These are phyloP conservation scores for Pezicula radicicola DNA, from an alignment of 2,329 filamentous ascomycete species.

Conservation along the genomic window DNA sequence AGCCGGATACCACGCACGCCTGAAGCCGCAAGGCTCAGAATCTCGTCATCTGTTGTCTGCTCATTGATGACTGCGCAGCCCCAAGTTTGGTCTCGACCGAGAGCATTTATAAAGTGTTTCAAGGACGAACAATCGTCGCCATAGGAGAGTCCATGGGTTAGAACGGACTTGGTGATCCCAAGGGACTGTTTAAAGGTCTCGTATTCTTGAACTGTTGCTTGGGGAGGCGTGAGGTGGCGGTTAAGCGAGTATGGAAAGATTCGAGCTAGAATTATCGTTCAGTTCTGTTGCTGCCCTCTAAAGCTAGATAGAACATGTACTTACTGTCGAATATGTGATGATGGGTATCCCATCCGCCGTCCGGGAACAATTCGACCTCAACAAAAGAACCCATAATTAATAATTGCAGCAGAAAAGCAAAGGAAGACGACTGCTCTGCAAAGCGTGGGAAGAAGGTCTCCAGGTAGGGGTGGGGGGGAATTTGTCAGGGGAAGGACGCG, in stretches of 20 bases:
- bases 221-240: background rate
- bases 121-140: constrained; percentile 33
- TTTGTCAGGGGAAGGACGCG: no score
- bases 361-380: constrained; percentile 20
- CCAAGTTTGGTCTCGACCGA: constrained; percentile 23
- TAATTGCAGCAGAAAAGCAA: no score
- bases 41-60: constrained; percentile 17
- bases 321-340: constrained; percentile 32
- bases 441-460: no score
- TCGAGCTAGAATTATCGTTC: background rate
- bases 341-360: constrained; percentile 30
- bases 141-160: constrained; percentile 34
- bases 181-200: constrained; percentile 20
- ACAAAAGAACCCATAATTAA: background rate
- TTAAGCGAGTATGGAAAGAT: background rate
- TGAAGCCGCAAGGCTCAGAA: constrained; percentile 21
- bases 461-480: no score
- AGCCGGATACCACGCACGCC: constrained; percentile 33
- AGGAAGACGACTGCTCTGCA: no score
- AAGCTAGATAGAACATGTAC: background rate
- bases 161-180: constrained; percentile 32
- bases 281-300: background rate
- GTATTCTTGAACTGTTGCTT: constrained; percentile 23
- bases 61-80: constrained; percentile 29
- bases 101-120: constrained; percentile 26